Evolutionary conservation across 495 filamentous ascomycete genomes (phyloP).

Genomic region (Corynascus novoguineensis): DNA sequence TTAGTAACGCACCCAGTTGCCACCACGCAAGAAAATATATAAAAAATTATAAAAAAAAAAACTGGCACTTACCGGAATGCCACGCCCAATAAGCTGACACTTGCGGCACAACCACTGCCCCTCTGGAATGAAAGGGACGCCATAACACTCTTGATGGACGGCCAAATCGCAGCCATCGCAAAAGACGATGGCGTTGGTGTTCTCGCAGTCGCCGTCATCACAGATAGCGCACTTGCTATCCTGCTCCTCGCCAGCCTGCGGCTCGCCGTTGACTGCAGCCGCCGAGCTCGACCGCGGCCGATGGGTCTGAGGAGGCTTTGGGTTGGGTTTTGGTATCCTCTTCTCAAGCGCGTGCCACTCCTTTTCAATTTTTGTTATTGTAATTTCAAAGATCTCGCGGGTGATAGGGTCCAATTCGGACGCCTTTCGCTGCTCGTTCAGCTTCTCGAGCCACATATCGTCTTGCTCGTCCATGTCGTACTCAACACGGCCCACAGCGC

Average conservation of each 20-base stretch:
- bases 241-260: constrained; percentile 83
- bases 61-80: constrained; percentile 59
- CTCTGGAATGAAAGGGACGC: constrained; percentile 96
- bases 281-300: constrained; percentile 85
- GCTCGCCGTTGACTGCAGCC: constrained; percentile 86
- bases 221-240: constrained; percentile 97
- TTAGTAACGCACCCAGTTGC: constrained; percentile 7
- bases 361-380: constrained; percentile 97
- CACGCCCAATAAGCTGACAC: constrained; percentile 89
- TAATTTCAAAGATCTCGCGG: constrained; percentile 90
- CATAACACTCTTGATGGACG: constrained; percentile 98
- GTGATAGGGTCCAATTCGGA: constrained; percentile 75
- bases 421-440: constrained; percentile 68
- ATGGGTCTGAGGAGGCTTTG: constrained; percentile 90
- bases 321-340: constrained; percentile 90
- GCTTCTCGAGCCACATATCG: constrained; percentile 85
- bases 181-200: constrained; percentile 99
- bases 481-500: constrained; percentile 70
- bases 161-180: constrained; percentile 97
- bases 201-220: constrained; percentile 97
- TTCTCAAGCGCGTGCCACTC: constrained; percentile 97
- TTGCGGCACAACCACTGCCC: constrained; percentile 98
- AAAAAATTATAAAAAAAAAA: not conserved
- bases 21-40: not conserved
- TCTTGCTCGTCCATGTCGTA: constrained; percentile 99